Percentiles rank a stretch among this genome's conserved stretches.
Conservation (phyloP, 345 rosid species). For the Populus davidiana region DNA sequence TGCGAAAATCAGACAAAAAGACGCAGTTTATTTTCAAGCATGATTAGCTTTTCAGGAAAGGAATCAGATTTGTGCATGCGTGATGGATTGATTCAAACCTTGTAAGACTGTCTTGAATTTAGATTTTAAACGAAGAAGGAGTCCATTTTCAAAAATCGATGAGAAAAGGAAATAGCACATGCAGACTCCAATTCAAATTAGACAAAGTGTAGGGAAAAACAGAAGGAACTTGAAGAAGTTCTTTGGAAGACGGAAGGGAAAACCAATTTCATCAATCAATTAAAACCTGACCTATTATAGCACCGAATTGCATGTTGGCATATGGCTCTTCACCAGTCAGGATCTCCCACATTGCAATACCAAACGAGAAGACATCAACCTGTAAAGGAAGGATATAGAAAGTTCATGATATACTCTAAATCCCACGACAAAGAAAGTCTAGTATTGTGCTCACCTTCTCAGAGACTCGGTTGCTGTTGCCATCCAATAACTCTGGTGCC, state of each 20-base stretch:
- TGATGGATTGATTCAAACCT: no score
- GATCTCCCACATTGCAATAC: conserved; percentile 85
- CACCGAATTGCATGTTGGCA: conserved; percentile 88
- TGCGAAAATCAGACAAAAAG: no score
- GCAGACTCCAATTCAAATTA: no score
- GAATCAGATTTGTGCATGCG: no score
- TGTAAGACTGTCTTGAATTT: no score
- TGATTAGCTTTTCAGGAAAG: no score
- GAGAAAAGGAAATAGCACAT: no score
- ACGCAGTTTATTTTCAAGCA: no score
- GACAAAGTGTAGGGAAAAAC: background rate
- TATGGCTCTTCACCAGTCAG: conserved; percentile 83
- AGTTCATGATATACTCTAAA: background rate
- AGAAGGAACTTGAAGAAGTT: background rate
- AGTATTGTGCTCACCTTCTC: conserved; percentile 54
- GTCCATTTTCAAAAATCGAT: no score
- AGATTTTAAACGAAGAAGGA: no score
- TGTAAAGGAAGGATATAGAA: conserved; percentile 18
- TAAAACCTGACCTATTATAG: conserved; percentile 66
- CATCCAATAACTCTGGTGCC: conserved; percentile 88
- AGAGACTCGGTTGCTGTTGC: conserved; percentile 72
- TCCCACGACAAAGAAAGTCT: background rate
- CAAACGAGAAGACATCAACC: conserved; percentile 97
- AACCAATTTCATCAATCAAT: background rate
- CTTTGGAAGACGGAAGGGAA: background rate